A percentile compares a stretch with the other conserved stretches of the same genome.
Conservation (phyloP, 1,284 basidiomycete species). For the Cryptococcus sp. region DNA sequence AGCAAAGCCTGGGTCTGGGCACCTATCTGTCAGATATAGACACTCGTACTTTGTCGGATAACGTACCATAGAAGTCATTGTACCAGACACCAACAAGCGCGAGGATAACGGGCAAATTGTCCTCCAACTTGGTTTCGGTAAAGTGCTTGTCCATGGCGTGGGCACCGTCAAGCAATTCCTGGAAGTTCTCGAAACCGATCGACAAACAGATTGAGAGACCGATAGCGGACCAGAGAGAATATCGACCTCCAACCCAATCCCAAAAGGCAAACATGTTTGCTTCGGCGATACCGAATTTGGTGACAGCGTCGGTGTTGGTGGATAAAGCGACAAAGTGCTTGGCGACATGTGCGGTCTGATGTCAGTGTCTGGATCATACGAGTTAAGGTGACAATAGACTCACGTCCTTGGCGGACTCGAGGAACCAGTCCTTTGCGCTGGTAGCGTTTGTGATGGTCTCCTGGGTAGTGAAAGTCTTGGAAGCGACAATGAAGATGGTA, state of each 20-base stretch:
- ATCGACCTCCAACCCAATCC: conserved; percentile 99
- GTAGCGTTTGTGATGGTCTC: conserved; percentile 99
- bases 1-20: conserved; percentile 91
- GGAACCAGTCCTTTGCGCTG: conserved; percentile 92
- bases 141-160: conserved; percentile 99
- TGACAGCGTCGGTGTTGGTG: conserved; percentile 92
- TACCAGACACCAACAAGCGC: conserved; percentile 97
- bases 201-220: conserved; percentile 89
- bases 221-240: conserved; percentile 97
- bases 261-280: conserved; percentile 99
- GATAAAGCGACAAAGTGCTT: conserved; percentile 99
- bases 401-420: conserved; percentile 69
- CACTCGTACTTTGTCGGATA: neutral
- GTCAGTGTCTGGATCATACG: conserved; percentile 2
- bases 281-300: conserved; percentile 86
- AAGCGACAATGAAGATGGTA: conserved; percentile 95
- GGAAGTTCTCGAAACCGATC: conserved; percentile 93
- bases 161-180: conserved; percentile 82
- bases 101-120: conserved; percentile 88
- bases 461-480: conserved; percentile 98
- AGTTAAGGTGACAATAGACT: conserved; percentile 14
- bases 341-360: conserved; percentile 77
- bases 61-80: conserved; percentile 87
- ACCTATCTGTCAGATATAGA: conserved; percentile 46
- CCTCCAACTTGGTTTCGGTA: conserved; percentile 77